phyloP scores from a whole-genome alignment of 106 monocot genomes.

The Dendrobium catenatum region DNA sequence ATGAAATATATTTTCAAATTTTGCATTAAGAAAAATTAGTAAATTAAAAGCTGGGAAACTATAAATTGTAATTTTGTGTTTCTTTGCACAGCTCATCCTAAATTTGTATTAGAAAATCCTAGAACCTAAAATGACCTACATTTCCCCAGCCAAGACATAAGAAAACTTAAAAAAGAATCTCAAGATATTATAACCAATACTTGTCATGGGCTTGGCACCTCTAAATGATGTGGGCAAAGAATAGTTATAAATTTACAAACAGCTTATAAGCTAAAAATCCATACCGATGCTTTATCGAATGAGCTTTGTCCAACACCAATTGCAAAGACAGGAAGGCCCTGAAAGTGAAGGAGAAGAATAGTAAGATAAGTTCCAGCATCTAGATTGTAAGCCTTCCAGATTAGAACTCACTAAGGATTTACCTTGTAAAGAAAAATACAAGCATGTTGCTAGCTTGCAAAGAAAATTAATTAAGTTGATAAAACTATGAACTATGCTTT shows the following conservation, averaged over 20 bases:
- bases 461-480: background rate
- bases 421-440: background rate
- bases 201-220: background rate
- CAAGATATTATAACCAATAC: background rate
- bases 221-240: background rate
- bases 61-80: background rate
- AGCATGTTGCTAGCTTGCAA: background rate
- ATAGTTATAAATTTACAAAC: background rate
- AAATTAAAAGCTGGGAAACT: background rate
- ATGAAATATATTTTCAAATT: too few relatives aligned
- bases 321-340: conserved; percentile 88
- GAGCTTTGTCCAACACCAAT: conserved; percentile 85
- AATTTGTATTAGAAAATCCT: background rate
- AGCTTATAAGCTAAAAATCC: conserved; percentile 10
- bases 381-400: background rate
- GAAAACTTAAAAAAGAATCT: background rate
- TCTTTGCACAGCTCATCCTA: background rate
- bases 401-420: background rate
- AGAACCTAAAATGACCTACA: background rate
- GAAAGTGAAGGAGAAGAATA: conserved; percentile 1
- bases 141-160: background rate
- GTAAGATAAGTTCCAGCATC: background rate
- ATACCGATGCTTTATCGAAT: conserved; percentile 86
- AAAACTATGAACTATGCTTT: background rate
- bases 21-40: too few relatives aligned